These are phyloP conservation scores for carrot (Daucus carota) DNA, from an alignment of 129 eudicot genomes.

Conservation along the genomic window DNA sequence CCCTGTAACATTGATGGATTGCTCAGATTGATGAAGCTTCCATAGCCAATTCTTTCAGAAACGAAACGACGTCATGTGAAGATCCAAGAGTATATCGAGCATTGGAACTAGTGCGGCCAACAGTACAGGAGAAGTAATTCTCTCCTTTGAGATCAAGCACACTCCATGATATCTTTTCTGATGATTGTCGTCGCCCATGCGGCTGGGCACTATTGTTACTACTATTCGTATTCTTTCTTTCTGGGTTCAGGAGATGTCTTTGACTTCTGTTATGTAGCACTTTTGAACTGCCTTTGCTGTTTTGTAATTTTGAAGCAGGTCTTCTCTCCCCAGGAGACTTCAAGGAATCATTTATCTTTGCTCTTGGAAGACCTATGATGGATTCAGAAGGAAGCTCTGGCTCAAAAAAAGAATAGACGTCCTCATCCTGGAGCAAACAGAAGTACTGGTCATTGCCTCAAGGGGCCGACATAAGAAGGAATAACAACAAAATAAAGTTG, in stretches of 20 bases:
- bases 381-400: slow-evolving; percentile 8
- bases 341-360: neutral
- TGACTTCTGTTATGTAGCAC: slow-evolving; percentile 9
- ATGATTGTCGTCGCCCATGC: slow-evolving; percentile 27
- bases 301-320: slow-evolving; percentile 3
- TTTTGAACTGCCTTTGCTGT: slow-evolving; percentile 1
- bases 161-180: slow-evolving; percentile 61
- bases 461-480: neutral
- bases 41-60: slow-evolving; percentile 55
- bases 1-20: neutral
- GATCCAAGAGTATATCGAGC: slow-evolving; percentile 62
- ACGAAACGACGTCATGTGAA: slow-evolving; percentile 65
- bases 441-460: neutral
- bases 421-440: slow-evolving; percentile 11
- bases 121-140: slow-evolving; percentile 82
- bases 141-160: slow-evolving; percentile 85
- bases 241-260: slow-evolving; percentile 30
- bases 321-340: neutral
- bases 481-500: neutral
- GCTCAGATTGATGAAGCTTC: slow-evolving; percentile 22
- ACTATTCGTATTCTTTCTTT: slow-evolving; percentile 23
- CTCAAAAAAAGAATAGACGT: slow-evolving; percentile 9
- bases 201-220: slow-evolving; percentile 2
- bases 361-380: slow-evolving; percentile 9
- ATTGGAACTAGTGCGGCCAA: slow-evolving; percentile 60